These are phyloP conservation scores for Wickerhamiella qilinensis DNA, from an alignment of 805 yeast species.

Conservation along the genomic window DNA sequence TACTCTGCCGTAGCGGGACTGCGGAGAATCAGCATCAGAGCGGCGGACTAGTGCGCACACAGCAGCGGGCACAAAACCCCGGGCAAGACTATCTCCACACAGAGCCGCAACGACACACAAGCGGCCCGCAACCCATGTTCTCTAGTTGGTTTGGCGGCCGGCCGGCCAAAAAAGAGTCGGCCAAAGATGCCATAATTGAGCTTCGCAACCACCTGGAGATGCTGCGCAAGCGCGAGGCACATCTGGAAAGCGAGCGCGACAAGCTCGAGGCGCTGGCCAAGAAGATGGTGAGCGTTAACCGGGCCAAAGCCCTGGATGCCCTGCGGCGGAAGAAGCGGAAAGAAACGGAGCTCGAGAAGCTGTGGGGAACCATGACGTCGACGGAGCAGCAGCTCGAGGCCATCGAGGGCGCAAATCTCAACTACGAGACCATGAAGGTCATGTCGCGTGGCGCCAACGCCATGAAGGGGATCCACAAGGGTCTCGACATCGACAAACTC, in stretches of 20 bases:
- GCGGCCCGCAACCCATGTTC: no score
- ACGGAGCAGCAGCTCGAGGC: conserved; percentile 80
- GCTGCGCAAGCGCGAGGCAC: conserved; percentile 66
- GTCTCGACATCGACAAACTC: conserved; percentile 88
- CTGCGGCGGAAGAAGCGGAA: conserved; percentile 73
- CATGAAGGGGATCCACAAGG: conserved; percentile 90
- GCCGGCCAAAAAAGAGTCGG: conserved; percentile 49
- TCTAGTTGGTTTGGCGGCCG: conserved; percentile 35
- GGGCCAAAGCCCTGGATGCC: conserved; percentile 69
- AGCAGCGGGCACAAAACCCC: no score
- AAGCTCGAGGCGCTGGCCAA: conserved; percentile 74
- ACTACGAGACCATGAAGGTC: conserved; percentile 94
- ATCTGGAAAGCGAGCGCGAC: conserved; percentile 64
- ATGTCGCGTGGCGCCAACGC: conserved; percentile 97
- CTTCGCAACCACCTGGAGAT: conserved; percentile 79
- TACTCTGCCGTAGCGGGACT: no score
- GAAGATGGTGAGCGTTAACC: conserved; percentile 53
- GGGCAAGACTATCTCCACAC: no score
- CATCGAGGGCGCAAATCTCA: conserved; percentile 88
- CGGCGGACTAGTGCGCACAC: no score
- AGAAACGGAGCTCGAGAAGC: conserved; percentile 61
- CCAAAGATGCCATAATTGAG: conserved; percentile 84
- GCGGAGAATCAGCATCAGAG: no score
- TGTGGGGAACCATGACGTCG: conserved; percentile 77
- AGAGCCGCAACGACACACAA: no score